phyloP scores from a whole-genome alignment of 2,329 filamentous ascomycete genomes.

The Talaromyces verruculosus region DNA sequence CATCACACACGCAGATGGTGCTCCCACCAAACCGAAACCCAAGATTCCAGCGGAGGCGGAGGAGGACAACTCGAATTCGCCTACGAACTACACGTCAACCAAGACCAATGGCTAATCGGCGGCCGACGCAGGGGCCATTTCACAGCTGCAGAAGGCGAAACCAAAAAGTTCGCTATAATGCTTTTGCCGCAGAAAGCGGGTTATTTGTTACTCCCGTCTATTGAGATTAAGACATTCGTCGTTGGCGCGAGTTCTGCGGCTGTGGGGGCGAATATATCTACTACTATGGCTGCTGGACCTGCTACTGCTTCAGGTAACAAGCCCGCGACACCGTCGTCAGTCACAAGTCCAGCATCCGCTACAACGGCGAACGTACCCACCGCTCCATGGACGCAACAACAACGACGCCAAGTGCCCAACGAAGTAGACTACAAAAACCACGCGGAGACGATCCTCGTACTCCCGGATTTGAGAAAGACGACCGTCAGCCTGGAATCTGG shows the following conservation, averaged over 20 bases:
- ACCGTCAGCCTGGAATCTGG: conserved; percentile 56
- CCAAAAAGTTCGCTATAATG: conserved; percentile 63
- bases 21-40: conserved; percentile 26
- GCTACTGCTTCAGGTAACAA: not conserved
- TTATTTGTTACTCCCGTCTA: conserved; percentile 69
- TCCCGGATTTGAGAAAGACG: conserved; percentile 68
- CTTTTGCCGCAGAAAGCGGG: conserved; percentile 79
- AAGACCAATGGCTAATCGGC: conserved; percentile 80
- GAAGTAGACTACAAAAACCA: conserved; percentile 80
- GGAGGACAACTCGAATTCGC: conserved; percentile 67
- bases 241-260: conserved; percentile 23
- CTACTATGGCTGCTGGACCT: conserved; percentile 26
- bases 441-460: conserved; percentile 73
- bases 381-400: conserved; percentile 23
- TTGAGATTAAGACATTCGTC: conserved; percentile 71
- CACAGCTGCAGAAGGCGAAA: conserved; percentile 49
- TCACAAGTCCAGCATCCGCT: not conserved
- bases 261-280: not conserved
- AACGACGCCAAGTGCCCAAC: conserved; percentile 52
- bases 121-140: conserved; percentile 80
- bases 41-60: conserved; percentile 33
- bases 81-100: conserved; percentile 74
- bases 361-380: conserved; percentile 20
- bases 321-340: not conserved
- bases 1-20: conserved; percentile 59